Evolutionary conservation across 2,329 filamentous ascomycete genomes (phyloP).

Genomic region (Dendryphion nanum): DNA sequence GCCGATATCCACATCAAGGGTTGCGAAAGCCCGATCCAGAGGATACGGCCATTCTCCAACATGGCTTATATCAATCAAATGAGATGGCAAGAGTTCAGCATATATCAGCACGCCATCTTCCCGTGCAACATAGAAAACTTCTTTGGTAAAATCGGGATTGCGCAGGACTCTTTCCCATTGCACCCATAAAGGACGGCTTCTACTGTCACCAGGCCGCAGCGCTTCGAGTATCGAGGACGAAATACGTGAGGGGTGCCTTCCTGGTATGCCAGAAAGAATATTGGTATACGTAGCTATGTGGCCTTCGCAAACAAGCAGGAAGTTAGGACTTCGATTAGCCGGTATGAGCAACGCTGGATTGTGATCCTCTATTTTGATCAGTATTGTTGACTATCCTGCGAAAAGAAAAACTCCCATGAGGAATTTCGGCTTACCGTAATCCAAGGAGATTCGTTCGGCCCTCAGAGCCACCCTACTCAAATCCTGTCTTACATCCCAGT

Average conservation of each 20-base stretch:
- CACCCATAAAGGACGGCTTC: conserved; percentile 65
- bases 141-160: conserved; percentile 56
- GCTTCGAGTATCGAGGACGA: conserved; percentile 39
- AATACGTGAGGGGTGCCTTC: conserved; percentile 14
- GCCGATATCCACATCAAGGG: conserved; percentile 50
- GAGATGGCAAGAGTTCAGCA: conserved; percentile 61
- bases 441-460: conserved; percentile 24
- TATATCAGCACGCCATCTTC: conserved; percentile 82
- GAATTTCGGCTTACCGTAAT: conserved; percentile 26
- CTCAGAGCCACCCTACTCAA: conserved; percentile 24
- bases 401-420: no score
- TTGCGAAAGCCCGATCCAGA: conserved; percentile 79
- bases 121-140: conserved; percentile 80
- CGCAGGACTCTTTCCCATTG: conserved; percentile 80
- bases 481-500: conserved; percentile 52
- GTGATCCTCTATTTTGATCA: conserved; percentile 33
- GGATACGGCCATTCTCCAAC: conserved; percentile 65
- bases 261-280: conserved; percentile 41
- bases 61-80: conserved; percentile 41
- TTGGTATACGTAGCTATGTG: conserved; percentile 40
- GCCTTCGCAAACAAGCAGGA: conserved; percentile 39
- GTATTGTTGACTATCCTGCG: not conserved
- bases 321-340: conserved; percentile 39
- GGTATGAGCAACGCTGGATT: conserved; percentile 42
- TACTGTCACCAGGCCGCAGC: conserved; percentile 42